Evolutionary conservation across 768 basidiomycete species (phyloP), one percentile per base, ranked within the genome.

Genomic region (Pleurotus cornucopiae): DNA sequence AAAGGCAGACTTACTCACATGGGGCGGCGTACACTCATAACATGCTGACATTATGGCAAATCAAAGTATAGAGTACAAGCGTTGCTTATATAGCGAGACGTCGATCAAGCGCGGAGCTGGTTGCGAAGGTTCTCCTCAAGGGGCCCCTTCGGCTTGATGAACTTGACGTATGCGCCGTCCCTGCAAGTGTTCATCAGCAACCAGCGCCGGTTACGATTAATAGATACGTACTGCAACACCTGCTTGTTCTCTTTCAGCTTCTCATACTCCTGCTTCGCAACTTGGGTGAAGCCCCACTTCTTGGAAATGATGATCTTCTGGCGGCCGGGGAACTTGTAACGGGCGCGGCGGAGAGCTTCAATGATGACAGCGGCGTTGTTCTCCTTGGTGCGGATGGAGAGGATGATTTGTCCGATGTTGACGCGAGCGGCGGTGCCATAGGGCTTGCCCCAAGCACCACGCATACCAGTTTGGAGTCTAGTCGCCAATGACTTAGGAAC

Each of bases 221-320:
- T 56, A 2, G 46, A 52, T 26, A 89, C 90, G 59, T 64, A 92
- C 91, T 89, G 88, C 65, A 94, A 69, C 64, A 96, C 91, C 71
- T 83, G 83, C 81, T 94, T 94, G 43, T 93, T 88, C 67, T 85
- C 85, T 82, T 96, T 95, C 63, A 95, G 79, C 75, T 84, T 86
- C 67, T 82, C 65, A 72, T 97, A 98, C 46, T 95, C 94, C 63
- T 84, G 86, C 73, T 93, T 87, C 70, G 85, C 84, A 57, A 98
- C 94, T 64, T 89, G 89, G 41, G 97, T 99, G 79, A 99, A 98
- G 59, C 95, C 95, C 94, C 97, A 98, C 83, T 96, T 97, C 83
- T 93, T 93, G 57, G 89, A 92, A 63, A 94, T 80, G 62, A 95
- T 94, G 72, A 96, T 94, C 84, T 96, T 96, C 80, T 96, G 94